phyloP scores from a whole-genome alignment of 2,329 filamentous ascomycete species.

The Cercospora citrullina region DNA sequence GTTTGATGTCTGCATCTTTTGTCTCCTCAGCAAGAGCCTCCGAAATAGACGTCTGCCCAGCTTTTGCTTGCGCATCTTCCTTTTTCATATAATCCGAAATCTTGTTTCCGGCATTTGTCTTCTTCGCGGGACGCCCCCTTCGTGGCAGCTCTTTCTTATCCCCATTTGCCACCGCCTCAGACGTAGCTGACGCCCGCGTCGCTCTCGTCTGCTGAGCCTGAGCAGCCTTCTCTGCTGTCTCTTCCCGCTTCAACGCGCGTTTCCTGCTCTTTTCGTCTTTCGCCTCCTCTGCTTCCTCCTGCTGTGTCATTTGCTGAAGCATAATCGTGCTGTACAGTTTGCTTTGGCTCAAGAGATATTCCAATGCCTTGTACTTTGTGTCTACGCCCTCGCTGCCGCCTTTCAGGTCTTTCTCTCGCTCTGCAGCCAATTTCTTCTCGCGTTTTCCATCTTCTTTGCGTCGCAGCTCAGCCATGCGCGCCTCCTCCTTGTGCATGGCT shows the following conservation, averaged over 20 bases:
- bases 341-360: slow-evolving; percentile 55
- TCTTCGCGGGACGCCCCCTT: slow-evolving; percentile 42
- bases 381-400: slow-evolving; percentile 50
- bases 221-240: slow-evolving; percentile 49
- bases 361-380: slow-evolving; percentile 54
- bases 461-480: slow-evolving; percentile 46
- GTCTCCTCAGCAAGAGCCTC: slow-evolving; percentile 61
- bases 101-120: slow-evolving; percentile 40
- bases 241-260: slow-evolving; percentile 48
- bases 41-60: slow-evolving; percentile 55
- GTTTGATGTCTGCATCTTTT: slow-evolving; percentile 58
- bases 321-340: slow-evolving; percentile 55
- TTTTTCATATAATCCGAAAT: slow-evolving; percentile 64
- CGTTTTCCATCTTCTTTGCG: slow-evolving; percentile 49
- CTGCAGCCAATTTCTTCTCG: slow-evolving; percentile 46
- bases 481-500: slow-evolving; percentile 49
- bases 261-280: slow-evolving; percentile 50
- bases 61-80: slow-evolving; percentile 55
- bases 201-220: slow-evolving; percentile 49
- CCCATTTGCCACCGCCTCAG: slow-evolving; percentile 19
- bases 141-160: slow-evolving; percentile 30
- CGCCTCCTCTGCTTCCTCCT: slow-evolving; percentile 50
- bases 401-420: slow-evolving; percentile 49
- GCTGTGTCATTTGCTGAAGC: slow-evolving; percentile 54
- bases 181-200: slow-evolving; percentile 41